These are phyloP conservation scores for Synchytrium microbalum DNA, from an alignment of 371 early-diverging fungal species.

Conservation along the genomic window DNA sequence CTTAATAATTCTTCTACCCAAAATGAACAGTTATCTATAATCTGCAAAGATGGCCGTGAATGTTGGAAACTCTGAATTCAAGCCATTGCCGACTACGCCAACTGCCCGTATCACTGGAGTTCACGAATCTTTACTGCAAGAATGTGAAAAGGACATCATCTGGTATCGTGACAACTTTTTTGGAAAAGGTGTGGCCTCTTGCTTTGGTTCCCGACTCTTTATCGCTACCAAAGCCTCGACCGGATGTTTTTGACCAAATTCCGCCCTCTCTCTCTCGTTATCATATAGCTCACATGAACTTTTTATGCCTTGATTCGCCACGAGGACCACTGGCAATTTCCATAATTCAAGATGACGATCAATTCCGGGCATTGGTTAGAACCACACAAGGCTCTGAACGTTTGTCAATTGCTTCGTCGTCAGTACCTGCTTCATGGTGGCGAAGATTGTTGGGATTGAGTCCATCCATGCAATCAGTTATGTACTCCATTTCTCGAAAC, in stretches of 20 bases:
- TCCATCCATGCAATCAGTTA: constrained; percentile 31
- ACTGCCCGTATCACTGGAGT: constrained; percentile 42
- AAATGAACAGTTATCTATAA: no score
- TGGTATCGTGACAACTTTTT: constrained; percentile 52
- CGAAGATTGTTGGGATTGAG: constrained; percentile 37
- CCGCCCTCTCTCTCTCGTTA: not conserved
- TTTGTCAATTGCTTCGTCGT: constrained; percentile 22
- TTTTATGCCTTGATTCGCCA: constrained; percentile 33
- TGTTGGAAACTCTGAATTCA: constrained; percentile 36
- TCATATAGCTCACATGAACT: constrained; percentile 39
- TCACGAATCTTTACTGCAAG: constrained; percentile 46
- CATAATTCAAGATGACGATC: constrained; percentile 32
- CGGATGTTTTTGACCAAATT: constrained; percentile 8
- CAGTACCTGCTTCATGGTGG: constrained; percentile 24
- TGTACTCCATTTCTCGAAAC: constrained; percentile 44
- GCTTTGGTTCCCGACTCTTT: constrained; percentile 6
- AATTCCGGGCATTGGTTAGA: constrained; percentile 39
- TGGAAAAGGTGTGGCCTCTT: constrained; percentile 33
- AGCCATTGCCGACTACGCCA: constrained; percentile 28
- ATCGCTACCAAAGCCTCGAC: not conserved
- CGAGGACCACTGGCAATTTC: constrained; percentile 48
- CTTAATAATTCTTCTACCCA: no score
- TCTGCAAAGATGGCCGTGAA: no score
- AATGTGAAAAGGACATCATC: constrained; percentile 47
- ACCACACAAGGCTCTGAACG: constrained; percentile 41